These are phyloP conservation scores for Fusarium drepaniforme DNA, from an alignment of 2,329 filamentous ascomycete species.

Conservation along the genomic window DNA sequence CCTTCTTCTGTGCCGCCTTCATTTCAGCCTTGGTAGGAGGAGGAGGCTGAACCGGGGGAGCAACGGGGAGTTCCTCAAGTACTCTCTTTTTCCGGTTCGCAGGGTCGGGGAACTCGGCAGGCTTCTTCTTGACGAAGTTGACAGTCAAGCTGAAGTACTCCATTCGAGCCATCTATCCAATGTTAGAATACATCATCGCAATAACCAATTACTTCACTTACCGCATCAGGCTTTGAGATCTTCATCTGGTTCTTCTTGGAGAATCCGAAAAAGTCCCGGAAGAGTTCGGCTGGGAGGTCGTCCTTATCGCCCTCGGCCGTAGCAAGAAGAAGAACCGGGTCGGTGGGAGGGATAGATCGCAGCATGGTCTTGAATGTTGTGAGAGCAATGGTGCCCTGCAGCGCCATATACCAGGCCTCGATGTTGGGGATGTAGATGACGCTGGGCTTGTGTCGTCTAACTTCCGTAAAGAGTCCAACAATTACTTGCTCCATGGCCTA, in stretches of 20 bases:
- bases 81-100: slow-evolving; percentile 88
- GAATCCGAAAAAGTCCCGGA: slow-evolving; percentile 86
- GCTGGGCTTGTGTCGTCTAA: slow-evolving; percentile 93
- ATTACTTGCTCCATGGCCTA: slow-evolving; percentile 87
- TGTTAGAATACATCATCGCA: slow-evolving; percentile 11
- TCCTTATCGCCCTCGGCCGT: slow-evolving; percentile 79
- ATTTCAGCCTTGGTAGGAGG: slow-evolving; percentile 82
- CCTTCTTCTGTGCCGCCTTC: slow-evolving; percentile 83
- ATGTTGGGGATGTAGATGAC: slow-evolving; percentile 95
- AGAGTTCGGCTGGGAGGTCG: slow-evolving; percentile 71
- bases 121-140: slow-evolving; percentile 81
- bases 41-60: slow-evolving; percentile 77
- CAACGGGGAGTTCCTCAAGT: slow-evolving; percentile 81
- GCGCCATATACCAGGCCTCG: slow-evolving; percentile 82
- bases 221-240: slow-evolving; percentile 74
- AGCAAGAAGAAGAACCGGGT: slow-evolving; percentile 90
- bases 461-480: slow-evolving; percentile 90
- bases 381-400: slow-evolving; percentile 74
- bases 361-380: slow-evolving; percentile 88
- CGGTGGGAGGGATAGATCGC: slow-evolving; percentile 85
- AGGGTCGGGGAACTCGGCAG: slow-evolving; percentile 88
- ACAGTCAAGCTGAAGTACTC: slow-evolving; percentile 85
- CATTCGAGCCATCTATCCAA: slow-evolving; percentile 67
- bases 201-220: slow-evolving; percentile 51
- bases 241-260: slow-evolving; percentile 82